Evolutionary conservation across 345 rosid genomes (phyloP).

Genomic region (Hibiscus syriacus): DNA sequence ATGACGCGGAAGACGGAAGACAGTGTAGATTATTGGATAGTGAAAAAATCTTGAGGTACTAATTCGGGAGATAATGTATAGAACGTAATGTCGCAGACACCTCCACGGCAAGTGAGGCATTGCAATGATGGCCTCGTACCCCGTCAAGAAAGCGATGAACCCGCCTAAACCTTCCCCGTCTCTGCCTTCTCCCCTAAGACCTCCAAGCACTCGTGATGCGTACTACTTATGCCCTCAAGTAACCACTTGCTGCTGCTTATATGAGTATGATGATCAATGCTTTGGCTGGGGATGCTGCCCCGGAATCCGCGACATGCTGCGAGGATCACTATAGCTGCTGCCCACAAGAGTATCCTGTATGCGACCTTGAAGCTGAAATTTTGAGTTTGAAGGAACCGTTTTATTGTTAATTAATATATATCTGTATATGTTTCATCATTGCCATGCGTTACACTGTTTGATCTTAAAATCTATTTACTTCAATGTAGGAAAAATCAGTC

Average conservation of each 20-base stretch:
- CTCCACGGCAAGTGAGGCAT: slow-evolving; percentile 68
- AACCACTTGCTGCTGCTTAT: slow-evolving; percentile 69
- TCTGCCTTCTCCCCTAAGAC: slow-evolving; percentile 50
- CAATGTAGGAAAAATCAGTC: too few relatives aligned
- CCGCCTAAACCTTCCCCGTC: slow-evolving; percentile 72
- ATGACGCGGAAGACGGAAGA: slow-evolving; percentile 45
- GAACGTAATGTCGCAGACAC: slow-evolving; percentile 33
- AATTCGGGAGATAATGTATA: slow-evolving; percentile 76
- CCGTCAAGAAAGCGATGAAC: slow-evolving; percentile 52
- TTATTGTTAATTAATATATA: too few relatives aligned
- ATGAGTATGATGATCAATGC: too few relatives aligned
- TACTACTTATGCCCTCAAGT: slow-evolving; percentile 49
- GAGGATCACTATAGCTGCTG: slow-evolving; percentile 68
- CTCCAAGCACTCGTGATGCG: slow-evolving; percentile 49
- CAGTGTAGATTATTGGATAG: slow-evolving; percentile 50
- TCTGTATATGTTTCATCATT: too few relatives aligned
- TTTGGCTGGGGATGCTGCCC: slow-evolving; percentile 89
- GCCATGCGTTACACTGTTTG: too few relatives aligned
- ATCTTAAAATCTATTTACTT: too few relatives aligned
- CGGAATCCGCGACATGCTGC: slow-evolving; percentile 77
- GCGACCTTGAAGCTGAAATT: slow-evolving; percentile 47
- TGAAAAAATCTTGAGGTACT: slow-evolving; percentile 71
- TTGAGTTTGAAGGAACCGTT: too few relatives aligned
- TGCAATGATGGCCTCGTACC: slow-evolving; percentile 68
- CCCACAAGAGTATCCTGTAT: slow-evolving; percentile 62